Conservation (phyloP, 495 filamentous ascomycete genomes). For the Neurospora intermedia region DNA sequence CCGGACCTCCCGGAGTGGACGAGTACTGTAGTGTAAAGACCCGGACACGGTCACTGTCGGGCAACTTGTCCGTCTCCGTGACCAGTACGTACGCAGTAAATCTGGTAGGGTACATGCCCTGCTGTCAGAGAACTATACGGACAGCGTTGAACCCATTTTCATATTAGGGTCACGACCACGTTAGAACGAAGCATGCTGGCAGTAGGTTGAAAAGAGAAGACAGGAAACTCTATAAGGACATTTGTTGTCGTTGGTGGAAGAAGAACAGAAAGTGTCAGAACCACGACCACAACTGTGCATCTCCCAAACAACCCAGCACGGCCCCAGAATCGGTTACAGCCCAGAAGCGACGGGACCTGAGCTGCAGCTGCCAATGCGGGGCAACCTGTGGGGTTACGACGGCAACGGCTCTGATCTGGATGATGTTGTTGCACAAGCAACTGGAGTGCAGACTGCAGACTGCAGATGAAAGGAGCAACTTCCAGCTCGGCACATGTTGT, state of each 20-base stretch:
- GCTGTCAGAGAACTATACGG: neutral
- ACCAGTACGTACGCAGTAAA: neutral
- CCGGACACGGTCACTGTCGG: neutral
- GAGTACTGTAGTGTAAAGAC: neutral
- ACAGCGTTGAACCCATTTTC: neutral
- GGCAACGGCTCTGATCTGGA: neutral
- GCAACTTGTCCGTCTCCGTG: neutral
- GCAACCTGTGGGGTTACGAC: neutral
- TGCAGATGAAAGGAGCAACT: neutral
- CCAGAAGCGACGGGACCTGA: neutral
- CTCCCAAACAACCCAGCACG: neutral
- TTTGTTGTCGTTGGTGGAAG: neutral
- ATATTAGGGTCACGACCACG: neutral
- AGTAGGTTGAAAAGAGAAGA: neutral
- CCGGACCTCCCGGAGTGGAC: neutral
- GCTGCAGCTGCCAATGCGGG: neutral
- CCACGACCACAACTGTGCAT: neutral
- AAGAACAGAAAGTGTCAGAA: neutral
- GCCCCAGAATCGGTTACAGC: neutral
- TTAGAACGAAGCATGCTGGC: neutral
- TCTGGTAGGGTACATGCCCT: neutral
- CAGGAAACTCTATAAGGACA: neutral
- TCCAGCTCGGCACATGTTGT: neutral
- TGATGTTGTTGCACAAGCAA: neutral
- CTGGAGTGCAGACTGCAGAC: neutral